Evolutionary conservation across 345 rosid species (phyloP), one percentile per base, ranked within the genome.

Genomic region (Eutrema japonicum): DNA sequence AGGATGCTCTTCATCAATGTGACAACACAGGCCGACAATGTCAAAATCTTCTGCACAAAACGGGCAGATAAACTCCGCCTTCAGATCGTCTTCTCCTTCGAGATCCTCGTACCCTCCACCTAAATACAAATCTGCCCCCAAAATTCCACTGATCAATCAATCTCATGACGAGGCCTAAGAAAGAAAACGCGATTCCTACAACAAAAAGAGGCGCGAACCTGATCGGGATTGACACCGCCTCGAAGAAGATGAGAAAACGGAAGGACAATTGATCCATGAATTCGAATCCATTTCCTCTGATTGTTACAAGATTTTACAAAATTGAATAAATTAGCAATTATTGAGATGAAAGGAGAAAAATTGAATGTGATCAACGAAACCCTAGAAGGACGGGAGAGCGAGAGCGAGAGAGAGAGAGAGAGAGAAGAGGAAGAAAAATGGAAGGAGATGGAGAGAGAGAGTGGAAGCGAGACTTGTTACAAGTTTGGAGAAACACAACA

Each of bases 1-100:
- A 3, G 98, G 96, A 83, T 92, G 98, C 52, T 88, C 94, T 72
- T 92, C 98, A 22, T 89, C 98, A 68, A 88, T 79, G 73, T 92
- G 96, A 73, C 94, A 92, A 83, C 86, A 92, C 13, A 92, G 94
- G 7, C 92, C 98, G 41, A 92, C 89, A 70, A 89, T 84, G 68
- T 92, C 94, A 65, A 89, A 92, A 75, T 85, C 91, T 70, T 92
- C 96, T 4, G 85, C 88, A 14, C 96, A 92, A 58, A 89, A 92
- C 1, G 98, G 94, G 40, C 98, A 92, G 10, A 84, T 51, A 76
- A 79, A 88, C 85, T 88, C 88, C 3, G 84, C 81, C 64, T 83
- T 84, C 72, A 74, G 81, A 67, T 89, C 94, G 11, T 86, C 92
- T 12, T 88, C 96, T 40, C 33, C 88, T 5, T 85, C 89, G 10